A percentile compares a stretch with the other conserved stretches of the same genome.
These are phyloP conservation scores for Cytospora paraplurivora DNA, from an alignment of 2,329 filamentous ascomycete genomes.

Conservation along the genomic window DNA sequence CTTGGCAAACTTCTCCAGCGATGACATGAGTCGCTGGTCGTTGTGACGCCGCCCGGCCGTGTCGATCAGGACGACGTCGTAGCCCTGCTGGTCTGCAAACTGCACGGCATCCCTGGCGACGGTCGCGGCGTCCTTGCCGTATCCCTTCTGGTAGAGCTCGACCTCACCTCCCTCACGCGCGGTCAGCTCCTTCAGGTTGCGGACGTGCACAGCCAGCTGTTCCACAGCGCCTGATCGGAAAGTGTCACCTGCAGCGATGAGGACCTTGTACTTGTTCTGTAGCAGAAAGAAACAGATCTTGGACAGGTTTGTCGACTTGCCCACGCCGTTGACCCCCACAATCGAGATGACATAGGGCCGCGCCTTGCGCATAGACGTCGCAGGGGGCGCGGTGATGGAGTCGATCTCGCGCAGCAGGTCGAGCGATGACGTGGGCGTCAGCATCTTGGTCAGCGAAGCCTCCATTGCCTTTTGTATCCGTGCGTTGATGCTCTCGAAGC, in stretches of 20 bases:
- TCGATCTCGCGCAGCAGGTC: constrained; percentile 94
- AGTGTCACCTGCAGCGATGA: constrained; percentile 65
- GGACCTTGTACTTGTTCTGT: constrained; percentile 81
- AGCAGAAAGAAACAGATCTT: constrained; percentile 98
- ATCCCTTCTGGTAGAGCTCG: constrained; percentile 94
- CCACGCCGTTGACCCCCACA: constrained; percentile 96
- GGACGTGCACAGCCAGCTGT: constrained; percentile 92
- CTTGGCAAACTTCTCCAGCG: constrained; percentile 95
- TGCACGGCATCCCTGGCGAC: constrained; percentile 93
- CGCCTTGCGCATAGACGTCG: constrained; percentile 61
- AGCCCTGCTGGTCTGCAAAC: constrained; percentile 72
- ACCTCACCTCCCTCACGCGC: constrained; percentile 81
- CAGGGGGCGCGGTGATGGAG: constrained; percentile 68
- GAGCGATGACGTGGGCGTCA: constrained; percentile 91
- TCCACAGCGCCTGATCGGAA: constrained; percentile 97
- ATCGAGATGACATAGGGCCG: constrained; percentile 98
- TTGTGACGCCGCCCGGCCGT: constrained; percentile 95
- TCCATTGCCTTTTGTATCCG: constrained; percentile 88
- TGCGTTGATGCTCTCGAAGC: constrained; percentile 84
- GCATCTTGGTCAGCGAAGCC: constrained; percentile 87
- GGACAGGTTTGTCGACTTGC: constrained; percentile 95
- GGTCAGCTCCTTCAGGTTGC: constrained; percentile 87
- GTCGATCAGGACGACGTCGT: constrained; percentile 95
- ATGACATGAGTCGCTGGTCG: constrained; percentile 93
- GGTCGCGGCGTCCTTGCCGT: constrained; percentile 94